Evolutionary conservation across 2,329 filamentous ascomycete genomes (phyloP).

Genomic region (Parascedosporium putredinis): DNA sequence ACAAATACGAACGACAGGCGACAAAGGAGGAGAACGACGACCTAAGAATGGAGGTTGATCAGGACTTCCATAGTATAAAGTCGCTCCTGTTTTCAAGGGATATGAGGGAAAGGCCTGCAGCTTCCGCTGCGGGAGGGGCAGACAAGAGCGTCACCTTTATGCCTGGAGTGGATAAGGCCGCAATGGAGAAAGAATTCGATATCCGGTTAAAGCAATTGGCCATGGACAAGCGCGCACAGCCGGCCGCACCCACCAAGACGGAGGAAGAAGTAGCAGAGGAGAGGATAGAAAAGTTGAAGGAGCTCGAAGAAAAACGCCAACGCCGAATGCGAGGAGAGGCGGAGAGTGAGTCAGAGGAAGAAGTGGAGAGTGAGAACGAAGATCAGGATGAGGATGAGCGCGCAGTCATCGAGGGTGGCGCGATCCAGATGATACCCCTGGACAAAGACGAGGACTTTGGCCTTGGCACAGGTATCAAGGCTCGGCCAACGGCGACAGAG

Average conservation of each 20-base stretch:
- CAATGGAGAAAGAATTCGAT: constrained; percentile 82
- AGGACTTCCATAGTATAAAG: constrained; percentile 69
- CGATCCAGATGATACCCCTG: constrained; percentile 14
- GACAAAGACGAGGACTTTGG: constrained; percentile 48
- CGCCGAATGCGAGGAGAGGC: constrained; percentile 80
- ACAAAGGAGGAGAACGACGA: constrained; percentile 91
- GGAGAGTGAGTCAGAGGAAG: constrained; percentile 54
- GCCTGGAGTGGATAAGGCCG: constrained; percentile 48
- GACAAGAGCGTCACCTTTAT: constrained; percentile 8
- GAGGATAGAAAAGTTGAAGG: constrained; percentile 64
- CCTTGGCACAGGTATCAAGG: constrained; percentile 48
- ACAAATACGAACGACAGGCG: constrained; percentile 91
- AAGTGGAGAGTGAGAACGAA: constrained; percentile 30
- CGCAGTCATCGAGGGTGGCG: constrained; percentile 16
- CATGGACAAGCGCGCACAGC: constrained; percentile 73
- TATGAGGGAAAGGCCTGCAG: constrained; percentile 16
- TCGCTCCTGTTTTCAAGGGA: constrained; percentile 52
- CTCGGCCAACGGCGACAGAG: constrained; percentile 45
- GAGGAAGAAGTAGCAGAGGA: constrained; percentile 75
- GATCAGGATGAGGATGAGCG: constrained; percentile 27
- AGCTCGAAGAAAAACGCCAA: constrained; percentile 72
- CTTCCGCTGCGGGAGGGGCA: not conserved
- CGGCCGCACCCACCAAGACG: constrained; percentile 81
- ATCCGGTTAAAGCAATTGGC: constrained; percentile 70
- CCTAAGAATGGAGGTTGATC: constrained; percentile 71